A percentile compares a stretch with the other conserved stretches of the same genome.
phyloP scores from a whole-genome alignment of 352 stramenopile species.

The Phytophthora quininea region DNA sequence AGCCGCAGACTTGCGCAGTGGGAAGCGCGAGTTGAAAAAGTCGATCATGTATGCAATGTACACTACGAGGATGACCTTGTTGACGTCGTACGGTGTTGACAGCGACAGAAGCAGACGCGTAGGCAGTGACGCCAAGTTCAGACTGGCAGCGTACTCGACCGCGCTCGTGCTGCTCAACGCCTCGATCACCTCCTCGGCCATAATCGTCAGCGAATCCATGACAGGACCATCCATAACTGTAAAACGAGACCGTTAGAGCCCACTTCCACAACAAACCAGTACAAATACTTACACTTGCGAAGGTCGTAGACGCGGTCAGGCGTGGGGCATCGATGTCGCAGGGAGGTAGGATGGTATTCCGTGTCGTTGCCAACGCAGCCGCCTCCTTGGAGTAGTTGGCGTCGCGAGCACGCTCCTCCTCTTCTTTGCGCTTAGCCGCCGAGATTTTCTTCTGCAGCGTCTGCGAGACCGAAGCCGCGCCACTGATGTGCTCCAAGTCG shows the following conservation, averaged over 20 bases:
- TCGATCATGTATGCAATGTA: conserved; percentile 80
- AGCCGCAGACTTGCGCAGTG: conserved; percentile 66
- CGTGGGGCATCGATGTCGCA: conserved; percentile 75
- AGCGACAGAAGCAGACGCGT: conserved; percentile 76
- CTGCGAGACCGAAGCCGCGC: conserved; percentile 65
- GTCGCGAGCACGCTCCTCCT: conserved; percentile 57
- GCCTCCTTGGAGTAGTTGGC: conserved; percentile 59
- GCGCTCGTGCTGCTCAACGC: conserved; percentile 58
- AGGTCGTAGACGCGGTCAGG: conserved; percentile 82
- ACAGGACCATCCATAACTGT: conserved; percentile 65
- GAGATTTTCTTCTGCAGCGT: conserved; percentile 82
- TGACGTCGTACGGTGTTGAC: conserved; percentile 68
- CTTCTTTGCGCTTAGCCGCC: conserved; percentile 53
- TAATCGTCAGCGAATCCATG: conserved; percentile 80
- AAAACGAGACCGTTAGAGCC: conserved; percentile 6
- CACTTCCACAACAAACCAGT: not conserved
- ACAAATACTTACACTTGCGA: conserved; percentile 69
- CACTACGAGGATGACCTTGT: conserved; percentile 71
- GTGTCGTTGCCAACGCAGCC: conserved; percentile 58
- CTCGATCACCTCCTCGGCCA: conserved; percentile 78
- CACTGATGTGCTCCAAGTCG: conserved; percentile 76
- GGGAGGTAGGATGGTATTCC: conserved; percentile 71
- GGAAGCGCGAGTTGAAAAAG: conserved; percentile 66
- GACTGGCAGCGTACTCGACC: conserved; percentile 55
- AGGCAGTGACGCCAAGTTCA: conserved; percentile 52